Percentiles rank a stretch among this genome's conserved stretches.
These are phyloP conservation scores for Aspergillus flavus DNA, from an alignment of 2,329 filamentous ascomycete species.

Conservation along the genomic window DNA sequence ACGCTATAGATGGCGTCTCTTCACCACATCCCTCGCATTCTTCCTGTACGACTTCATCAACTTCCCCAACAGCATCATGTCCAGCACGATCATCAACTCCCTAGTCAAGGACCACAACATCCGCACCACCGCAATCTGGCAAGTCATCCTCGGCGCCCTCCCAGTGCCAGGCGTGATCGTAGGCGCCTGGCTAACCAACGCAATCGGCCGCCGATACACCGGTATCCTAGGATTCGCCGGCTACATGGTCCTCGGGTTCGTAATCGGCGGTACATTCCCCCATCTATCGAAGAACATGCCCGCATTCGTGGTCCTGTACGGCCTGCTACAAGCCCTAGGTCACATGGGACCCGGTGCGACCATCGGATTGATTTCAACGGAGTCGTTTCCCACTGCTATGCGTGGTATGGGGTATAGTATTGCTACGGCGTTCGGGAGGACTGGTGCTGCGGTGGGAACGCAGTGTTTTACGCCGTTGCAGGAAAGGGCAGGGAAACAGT, in stretches of 20 bases:
- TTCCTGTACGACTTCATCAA: slow-evolving; percentile 44
- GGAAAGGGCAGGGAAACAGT: slow-evolving; percentile 29
- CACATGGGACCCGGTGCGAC: slow-evolving; percentile 41
- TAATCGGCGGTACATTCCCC: slow-evolving; percentile 34
- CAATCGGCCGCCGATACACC: slow-evolving; percentile 34
- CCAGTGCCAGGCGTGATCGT: slow-evolving; percentile 39
- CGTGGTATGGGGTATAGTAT: slow-evolving; percentile 38
- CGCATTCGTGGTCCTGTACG: slow-evolving; percentile 39
- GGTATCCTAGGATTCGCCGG: slow-evolving; percentile 35
- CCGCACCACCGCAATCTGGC: slow-evolving; percentile 38
- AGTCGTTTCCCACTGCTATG: slow-evolving; percentile 37
- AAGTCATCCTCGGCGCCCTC: slow-evolving; percentile 36
- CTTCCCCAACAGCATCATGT: slow-evolving; percentile 42
- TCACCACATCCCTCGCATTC: slow-evolving; percentile 38
- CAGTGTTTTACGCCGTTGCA: slow-evolving; percentile 38
- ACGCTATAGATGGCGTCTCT: slow-evolving; percentile 31
- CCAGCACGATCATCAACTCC: slow-evolving; percentile 36
- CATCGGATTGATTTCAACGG: slow-evolving; percentile 36
- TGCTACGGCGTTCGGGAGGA: slow-evolving; percentile 37
- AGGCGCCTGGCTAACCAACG: slow-evolving; percentile 37
- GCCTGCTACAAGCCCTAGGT: slow-evolving; percentile 34
- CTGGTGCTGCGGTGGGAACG: slow-evolving; percentile 39
- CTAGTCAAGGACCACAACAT: slow-evolving; percentile 36
- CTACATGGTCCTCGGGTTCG: slow-evolving; percentile 33
- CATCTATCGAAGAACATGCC: slow-evolving; percentile 32